Base-by-base conservation (phyloP, 345 rosid species). In the Arabidopsis arenosa region DNA sequence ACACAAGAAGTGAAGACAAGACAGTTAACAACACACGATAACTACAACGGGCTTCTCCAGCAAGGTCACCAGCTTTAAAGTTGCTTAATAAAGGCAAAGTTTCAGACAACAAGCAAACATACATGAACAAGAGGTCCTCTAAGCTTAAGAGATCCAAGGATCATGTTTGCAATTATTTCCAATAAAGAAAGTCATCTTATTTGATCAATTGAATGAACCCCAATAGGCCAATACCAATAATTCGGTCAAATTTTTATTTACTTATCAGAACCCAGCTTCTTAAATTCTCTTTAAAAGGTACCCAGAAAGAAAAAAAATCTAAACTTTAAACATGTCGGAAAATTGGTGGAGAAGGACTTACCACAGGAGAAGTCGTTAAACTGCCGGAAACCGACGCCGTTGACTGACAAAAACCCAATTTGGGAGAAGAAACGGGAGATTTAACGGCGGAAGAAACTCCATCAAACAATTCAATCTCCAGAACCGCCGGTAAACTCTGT, bases 401-500 rank as follows among this genome's bases (percentile, higher is more conserved):
- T 35, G 84, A 70, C 5, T 74, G 81, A 80, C 68, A 75, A 30
- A 76, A 57, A 28, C 72, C 79, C 26, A 85, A 63, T 62, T 49
- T 73, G 4, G 83, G 80, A 11, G 90, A 87, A 8, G 85, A 66
- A 72, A 85, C 52, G 15, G 80, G 76, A 33, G 80, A 77, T 56
- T 70, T 47, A 21, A 71, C 66, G 61, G 36, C 21, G 62, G 76
- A 49, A 30, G 76, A 63, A 55, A 62, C 75, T 26, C 33, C 75
- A 9, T 56, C 79, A 8, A 62, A 62, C 52, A 62, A 62, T 21
- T 62, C 67, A 72, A 83, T 85, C 63, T 88, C 93, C 73, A 86
- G 70, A 75, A 77, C 83, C 54, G 57, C 70, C 73, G 89, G 79
- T 2, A 86, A 80, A 80, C 84, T 87, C 80, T 83, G 87, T 72